phyloP scores from a whole-genome alignment of 1,284 basidiomycete genomes.

The Sporisorium iseilematis-ciliati region DNA sequence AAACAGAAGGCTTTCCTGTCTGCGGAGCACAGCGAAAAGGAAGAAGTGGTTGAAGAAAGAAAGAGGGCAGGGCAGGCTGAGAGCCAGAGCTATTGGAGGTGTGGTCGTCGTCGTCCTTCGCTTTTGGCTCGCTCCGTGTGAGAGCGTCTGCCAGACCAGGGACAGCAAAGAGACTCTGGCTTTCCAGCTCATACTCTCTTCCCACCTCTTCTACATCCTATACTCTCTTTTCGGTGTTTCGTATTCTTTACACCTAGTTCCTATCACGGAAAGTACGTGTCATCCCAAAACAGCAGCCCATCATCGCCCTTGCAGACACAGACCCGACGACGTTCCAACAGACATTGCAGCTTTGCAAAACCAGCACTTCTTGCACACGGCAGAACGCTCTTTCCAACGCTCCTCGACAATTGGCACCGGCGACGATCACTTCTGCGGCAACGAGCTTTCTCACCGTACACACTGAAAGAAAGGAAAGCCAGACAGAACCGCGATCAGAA shows the following conservation, averaged over 20 bases:
- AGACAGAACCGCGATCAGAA: neutral
- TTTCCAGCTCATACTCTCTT: neutral
- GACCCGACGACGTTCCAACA: conserved; percentile 1
- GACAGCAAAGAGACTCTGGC: neutral
- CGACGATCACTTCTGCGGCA: neutral
- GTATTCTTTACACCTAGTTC: conserved; percentile 35
- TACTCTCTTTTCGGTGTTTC: conserved; percentile 25
- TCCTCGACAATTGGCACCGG: neutral
- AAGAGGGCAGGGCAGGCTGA: conserved; percentile 4
- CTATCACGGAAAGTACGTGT: conserved; percentile 50
- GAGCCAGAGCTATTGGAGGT: neutral
- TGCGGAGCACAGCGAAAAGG: neutral
- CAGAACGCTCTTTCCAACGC: neutral
- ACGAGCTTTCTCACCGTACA: neutral
- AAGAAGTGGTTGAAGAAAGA: conserved; percentile 3
- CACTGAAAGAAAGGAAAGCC: neutral
- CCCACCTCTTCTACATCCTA: conserved; percentile 19
- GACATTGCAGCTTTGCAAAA: neutral
- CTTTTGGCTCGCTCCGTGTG: conserved; percentile 11
- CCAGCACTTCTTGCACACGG: neutral
- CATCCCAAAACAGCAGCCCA: conserved; percentile 9
- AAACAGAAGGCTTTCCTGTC: neutral
- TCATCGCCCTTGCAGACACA: conserved; percentile 1
- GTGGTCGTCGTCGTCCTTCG: conserved; percentile 4
- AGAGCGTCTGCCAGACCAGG: conserved; percentile 4